phyloP scores from a whole-genome alignment of 139 green algal species.

The Chlamydomonas schloesseri region DNA sequence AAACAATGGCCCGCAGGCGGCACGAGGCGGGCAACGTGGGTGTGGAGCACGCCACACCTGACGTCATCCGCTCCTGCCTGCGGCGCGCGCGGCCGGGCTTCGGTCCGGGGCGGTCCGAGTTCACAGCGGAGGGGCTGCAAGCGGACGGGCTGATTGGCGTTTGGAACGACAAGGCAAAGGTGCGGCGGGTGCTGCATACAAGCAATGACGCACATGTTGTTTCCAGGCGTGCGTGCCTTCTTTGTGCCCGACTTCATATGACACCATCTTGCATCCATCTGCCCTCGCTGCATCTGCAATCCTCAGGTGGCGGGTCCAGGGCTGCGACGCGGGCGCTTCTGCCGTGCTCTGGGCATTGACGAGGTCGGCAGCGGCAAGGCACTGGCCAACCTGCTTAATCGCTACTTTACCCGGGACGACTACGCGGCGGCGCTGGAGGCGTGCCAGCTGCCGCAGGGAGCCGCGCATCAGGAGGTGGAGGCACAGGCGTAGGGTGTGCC shows the following conservation, averaged over 20 bases:
- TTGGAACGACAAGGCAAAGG: conserved; percentile 43
- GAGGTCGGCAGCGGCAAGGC: conserved; percentile 29
- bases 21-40: conserved; percentile 63
- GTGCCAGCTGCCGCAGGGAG: not conserved
- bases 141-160: conserved; percentile 44
- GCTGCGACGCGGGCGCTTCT: conserved; percentile 25
- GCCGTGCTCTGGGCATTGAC: conserved; percentile 22
- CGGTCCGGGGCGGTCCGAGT: conserved; percentile 9
- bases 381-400: conserved; percentile 42
- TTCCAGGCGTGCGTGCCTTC: not conserved
- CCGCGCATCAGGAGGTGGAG: not conserved
- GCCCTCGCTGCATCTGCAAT: too few species aligned
- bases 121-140: conserved; percentile 49
- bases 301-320: conserved; percentile 10
- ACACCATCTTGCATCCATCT: too few species aligned
- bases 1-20: conserved; percentile 31
- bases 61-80: conserved; percentile 42
- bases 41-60: conserved; percentile 61
- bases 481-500: not conserved
- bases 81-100: conserved; percentile 24
- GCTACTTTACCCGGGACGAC: conserved; percentile 30
- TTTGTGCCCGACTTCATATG: too few species aligned
- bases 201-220: not conserved
- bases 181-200: not conserved
- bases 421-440: conserved; percentile 3